A percentile compares a stretch with the other conserved stretches of the same genome.
These are phyloP conservation scores for Botrytis pseudocinerea DNA, from an alignment of 2,329 filamentous ascomycete species.

Conservation along the genomic window DNA sequence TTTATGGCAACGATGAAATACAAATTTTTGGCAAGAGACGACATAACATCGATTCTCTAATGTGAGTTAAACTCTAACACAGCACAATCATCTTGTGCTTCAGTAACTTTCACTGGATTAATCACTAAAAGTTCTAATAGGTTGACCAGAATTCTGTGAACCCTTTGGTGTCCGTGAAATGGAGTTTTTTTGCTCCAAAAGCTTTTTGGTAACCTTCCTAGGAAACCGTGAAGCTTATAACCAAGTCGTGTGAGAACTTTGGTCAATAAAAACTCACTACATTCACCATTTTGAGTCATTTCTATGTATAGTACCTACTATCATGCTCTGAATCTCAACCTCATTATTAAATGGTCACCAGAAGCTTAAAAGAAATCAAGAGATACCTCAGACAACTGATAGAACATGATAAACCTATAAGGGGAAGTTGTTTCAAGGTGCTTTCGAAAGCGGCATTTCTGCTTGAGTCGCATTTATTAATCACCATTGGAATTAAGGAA, in stretches of 20 bases:
- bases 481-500: background rate
- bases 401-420: too few relatives aligned
- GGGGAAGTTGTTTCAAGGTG: background rate
- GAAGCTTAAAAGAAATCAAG: background rate
- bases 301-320: background rate
- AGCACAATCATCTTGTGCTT: background rate
- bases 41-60: background rate
- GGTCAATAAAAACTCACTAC: background rate
- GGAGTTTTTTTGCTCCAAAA: background rate
- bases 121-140: background rate
- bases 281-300: background rate
- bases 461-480: accelerated
- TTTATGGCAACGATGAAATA: background rate
- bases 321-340: background rate
- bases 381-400: background rate
- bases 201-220: background rate
- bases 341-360: background rate
- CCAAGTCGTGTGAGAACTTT: too few relatives aligned
- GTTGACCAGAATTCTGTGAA: background rate
- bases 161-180: too few relatives aligned
- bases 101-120: background rate
- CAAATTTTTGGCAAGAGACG: background rate
- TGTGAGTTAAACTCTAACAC: background rate
- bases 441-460: background rate
- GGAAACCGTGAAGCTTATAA: background rate